A percentile compares a stretch with the other conserved stretches of the same genome.
Conservation (phyloP, 2,329 filamentous ascomycete genomes). For the Amylocarpus encephaloides region DNA sequence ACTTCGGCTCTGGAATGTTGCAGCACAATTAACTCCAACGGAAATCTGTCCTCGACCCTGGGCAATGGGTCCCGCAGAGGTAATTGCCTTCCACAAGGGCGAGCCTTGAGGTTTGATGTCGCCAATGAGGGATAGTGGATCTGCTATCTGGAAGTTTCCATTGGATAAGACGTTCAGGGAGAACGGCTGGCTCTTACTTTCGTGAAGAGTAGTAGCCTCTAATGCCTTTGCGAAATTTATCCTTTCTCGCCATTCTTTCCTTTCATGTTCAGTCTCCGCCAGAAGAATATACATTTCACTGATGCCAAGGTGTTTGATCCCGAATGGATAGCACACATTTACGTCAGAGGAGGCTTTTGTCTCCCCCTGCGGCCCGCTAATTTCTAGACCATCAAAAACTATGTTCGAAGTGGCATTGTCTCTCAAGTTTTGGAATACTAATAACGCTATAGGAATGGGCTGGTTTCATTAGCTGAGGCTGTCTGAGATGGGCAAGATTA, state of each 20-base stretch:
- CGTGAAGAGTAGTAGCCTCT: background rate
- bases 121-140: background rate
- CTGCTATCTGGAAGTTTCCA: background rate
- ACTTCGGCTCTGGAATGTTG: background rate
- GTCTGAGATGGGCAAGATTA: background rate
- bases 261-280: background rate
- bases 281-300: background rate
- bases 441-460: conserved; percentile 1
- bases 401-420: background rate
- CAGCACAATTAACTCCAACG: background rate
- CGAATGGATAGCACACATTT: background rate
- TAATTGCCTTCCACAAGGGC: background rate
- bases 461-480: background rate
- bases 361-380: background rate
- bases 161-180: background rate
- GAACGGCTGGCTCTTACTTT: background rate
- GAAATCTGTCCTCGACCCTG: background rate
- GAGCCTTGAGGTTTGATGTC: background rate
- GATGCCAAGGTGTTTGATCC: background rate
- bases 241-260: conserved; percentile 1
- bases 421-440: background rate
- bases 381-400: background rate
- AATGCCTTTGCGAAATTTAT: background rate
- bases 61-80: background rate
- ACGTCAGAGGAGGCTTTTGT: background rate